These are phyloP conservation scores for Penicillium crystallinum DNA, from an alignment of 495 filamentous ascomycete species.

Conservation along the genomic window DNA sequence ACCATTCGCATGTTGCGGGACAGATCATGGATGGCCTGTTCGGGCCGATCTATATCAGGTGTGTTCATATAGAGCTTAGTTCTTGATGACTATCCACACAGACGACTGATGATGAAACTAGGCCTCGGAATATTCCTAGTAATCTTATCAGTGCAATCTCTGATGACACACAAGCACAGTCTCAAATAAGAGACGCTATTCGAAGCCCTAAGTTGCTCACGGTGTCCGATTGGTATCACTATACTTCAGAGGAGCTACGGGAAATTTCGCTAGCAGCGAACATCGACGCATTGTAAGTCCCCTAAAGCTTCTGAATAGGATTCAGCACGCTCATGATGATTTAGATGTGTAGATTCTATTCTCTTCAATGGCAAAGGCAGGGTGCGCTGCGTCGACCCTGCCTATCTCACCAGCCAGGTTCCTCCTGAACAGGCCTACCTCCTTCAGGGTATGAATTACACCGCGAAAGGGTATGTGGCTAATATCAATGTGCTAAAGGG, in stretches of 20 bases:
- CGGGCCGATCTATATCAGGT: slow-evolving; percentile 37
- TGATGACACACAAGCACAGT: slow-evolving; percentile 13
- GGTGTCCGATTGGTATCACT: slow-evolving; percentile 40
- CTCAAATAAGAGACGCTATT: slow-evolving; percentile 28
- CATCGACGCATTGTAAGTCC: neutral
- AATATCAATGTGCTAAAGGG: neutral
- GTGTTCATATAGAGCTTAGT: neutral
- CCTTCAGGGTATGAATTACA: slow-evolving; percentile 6
- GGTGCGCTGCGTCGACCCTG: slow-evolving; percentile 30
- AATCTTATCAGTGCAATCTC: neutral
- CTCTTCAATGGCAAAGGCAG: slow-evolving; percentile 45
- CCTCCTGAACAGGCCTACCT: slow-evolving; percentile 25
- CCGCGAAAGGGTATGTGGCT: slow-evolving; percentile 3
- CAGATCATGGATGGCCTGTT: slow-evolving; percentile 42
- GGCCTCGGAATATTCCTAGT: neutral
- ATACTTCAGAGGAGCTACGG: slow-evolving; percentile 25
- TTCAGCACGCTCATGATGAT: neutral
- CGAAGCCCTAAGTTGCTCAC: slow-evolving; percentile 26
- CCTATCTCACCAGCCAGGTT: slow-evolving; percentile 21
- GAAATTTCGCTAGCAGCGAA: neutral
- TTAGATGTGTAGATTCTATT: slow-evolving; percentile 33
- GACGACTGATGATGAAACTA: neutral
- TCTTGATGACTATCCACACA: slow-evolving; percentile 14
- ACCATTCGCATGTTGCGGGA: slow-evolving; percentile 37
- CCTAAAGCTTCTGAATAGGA: neutral